phyloP scores from a whole-genome alignment of 2,329 filamentous ascomycete genomes.

The Tolypocladium ophioglossoides region DNA sequence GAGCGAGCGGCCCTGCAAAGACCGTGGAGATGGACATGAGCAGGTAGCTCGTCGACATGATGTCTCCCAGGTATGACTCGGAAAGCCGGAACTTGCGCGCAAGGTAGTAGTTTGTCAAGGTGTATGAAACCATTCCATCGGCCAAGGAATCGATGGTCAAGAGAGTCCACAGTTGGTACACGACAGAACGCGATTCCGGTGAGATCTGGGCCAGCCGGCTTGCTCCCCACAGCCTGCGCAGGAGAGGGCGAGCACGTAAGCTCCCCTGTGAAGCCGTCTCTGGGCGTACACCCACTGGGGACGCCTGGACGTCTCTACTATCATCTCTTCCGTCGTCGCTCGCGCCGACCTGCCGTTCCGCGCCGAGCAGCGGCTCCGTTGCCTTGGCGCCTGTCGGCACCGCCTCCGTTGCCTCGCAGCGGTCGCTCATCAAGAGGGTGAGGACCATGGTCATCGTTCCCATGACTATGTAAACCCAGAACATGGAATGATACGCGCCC shows the following conservation, averaged over 20 bases:
- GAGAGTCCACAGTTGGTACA: constrained; percentile 56
- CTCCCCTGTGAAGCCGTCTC: not conserved
- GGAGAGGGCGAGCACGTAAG: not conserved
- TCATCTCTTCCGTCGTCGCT: constrained; percentile 1
- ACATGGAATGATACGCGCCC: constrained; percentile 45
- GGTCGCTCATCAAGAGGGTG: constrained; percentile 33
- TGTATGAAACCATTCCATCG: constrained; percentile 53
- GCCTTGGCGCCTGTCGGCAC: constrained; percentile 9
- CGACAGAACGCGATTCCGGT: constrained; percentile 41
- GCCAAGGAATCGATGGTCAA: constrained; percentile 54
- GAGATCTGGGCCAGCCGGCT: constrained; percentile 45
- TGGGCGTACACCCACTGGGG: not conserved
- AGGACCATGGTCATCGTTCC: constrained; percentile 39
- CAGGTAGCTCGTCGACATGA: constrained; percentile 43
- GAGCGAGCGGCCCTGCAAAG: constrained; percentile 46
- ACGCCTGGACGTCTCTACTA: not conserved
- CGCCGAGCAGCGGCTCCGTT: constrained; percentile 13
- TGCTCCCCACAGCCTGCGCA: not conserved
- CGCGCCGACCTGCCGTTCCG: constrained; percentile 8
- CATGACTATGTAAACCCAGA: constrained; percentile 48
- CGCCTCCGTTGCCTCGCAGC: constrained; percentile 31
- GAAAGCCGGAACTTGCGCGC: constrained; percentile 42
- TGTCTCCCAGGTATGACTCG: constrained; percentile 49
- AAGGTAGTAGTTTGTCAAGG: constrained; percentile 48
- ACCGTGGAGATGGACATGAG: constrained; percentile 41